Conservation (phyloP, 2,329 filamentous ascomycete species). For the Clonostachys byssicola region DNA sequence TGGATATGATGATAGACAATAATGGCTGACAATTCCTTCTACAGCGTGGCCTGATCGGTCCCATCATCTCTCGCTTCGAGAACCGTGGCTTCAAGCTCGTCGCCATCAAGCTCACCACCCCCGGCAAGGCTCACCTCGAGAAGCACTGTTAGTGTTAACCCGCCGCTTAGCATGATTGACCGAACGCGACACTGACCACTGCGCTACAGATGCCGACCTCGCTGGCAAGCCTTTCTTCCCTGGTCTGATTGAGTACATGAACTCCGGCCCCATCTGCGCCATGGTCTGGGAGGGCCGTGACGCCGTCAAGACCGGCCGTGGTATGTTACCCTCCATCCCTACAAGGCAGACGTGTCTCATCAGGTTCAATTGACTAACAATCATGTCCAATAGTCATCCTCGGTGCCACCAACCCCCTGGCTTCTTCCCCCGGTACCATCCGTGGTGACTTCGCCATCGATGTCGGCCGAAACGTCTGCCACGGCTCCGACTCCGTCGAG, state of each 20-base stretch:
- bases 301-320: slow-evolving; percentile 96
- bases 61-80: slow-evolving; percentile 98
- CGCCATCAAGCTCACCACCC: slow-evolving; percentile 91
- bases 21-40: slow-evolving; percentile 11
- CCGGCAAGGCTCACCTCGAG: slow-evolving; percentile 94
- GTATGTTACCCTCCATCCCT: slow-evolving; percentile 43
- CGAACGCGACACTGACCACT: slow-evolving; percentile 14
- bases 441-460: slow-evolving; percentile 86
- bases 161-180: slow-evolving; percentile 1
- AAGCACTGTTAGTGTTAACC: slow-evolving; percentile 67
- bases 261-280: slow-evolving; percentile 92
- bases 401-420: slow-evolving; percentile 97
- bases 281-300: slow-evolving; percentile 99
- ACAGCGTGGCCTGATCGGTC: slow-evolving; percentile 93
- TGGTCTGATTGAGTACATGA: slow-evolving; percentile 86
- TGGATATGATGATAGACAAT: background rate
- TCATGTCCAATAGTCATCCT: slow-evolving; percentile 61
- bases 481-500: slow-evolving; percentile 98
- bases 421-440: slow-evolving; percentile 95
- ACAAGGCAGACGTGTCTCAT: slow-evolving; percentile 6
- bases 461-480: slow-evolving; percentile 95
- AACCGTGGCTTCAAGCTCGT: slow-evolving; percentile 95
- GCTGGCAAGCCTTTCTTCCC: slow-evolving; percentile 94
- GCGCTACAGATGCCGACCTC: slow-evolving; percentile 70
- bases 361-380: background rate